Conservation (phyloP, 108 stramenopile genomes). For the Skeletonema menzelii region DNA sequence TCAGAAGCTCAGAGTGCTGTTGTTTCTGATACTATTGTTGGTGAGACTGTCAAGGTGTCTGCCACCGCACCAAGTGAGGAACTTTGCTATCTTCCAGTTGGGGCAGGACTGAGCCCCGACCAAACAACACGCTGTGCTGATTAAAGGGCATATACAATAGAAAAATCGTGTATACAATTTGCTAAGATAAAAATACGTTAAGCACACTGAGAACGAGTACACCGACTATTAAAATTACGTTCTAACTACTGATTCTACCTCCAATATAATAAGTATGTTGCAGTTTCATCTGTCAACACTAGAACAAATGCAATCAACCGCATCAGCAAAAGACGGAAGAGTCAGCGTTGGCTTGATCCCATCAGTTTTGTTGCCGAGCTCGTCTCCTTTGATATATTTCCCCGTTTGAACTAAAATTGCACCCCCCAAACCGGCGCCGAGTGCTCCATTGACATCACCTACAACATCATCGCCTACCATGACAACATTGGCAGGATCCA, state of each 20-base stretch:
- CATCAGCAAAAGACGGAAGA: slow-evolving; percentile 62
- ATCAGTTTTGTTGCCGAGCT: slow-evolving; percentile 23
- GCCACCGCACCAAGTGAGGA: slow-evolving; percentile 81
- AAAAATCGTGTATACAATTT: not conserved
- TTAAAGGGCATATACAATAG: slow-evolving; percentile 28
- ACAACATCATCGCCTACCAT: slow-evolving; percentile 78
- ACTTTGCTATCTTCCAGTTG: slow-evolving; percentile 86
- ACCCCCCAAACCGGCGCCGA: slow-evolving; percentile 50
- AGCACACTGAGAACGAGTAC: not conserved
- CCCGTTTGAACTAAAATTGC: slow-evolving; percentile 71
- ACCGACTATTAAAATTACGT: too few species aligned
- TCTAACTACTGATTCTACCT: too few species aligned
- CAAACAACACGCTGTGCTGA: slow-evolving; percentile 87
- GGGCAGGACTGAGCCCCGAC: slow-evolving; percentile 63
- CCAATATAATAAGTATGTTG: too few species aligned
- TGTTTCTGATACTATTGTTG: slow-evolving; percentile 51
- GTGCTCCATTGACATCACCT: slow-evolving; percentile 64
- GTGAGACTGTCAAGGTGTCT: slow-evolving; percentile 56
- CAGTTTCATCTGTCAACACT: not conserved
- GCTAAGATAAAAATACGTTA: not conserved
- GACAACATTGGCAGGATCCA: slow-evolving; percentile 33
- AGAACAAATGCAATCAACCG: slow-evolving; percentile 57
- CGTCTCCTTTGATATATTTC: slow-evolving; percentile 60
- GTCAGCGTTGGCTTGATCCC: slow-evolving; percentile 32
- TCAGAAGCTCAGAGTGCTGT: slow-evolving; percentile 70